Conservation (phyloP, 164 flowering plant genomes). For the Saururus chinensis region DNA sequence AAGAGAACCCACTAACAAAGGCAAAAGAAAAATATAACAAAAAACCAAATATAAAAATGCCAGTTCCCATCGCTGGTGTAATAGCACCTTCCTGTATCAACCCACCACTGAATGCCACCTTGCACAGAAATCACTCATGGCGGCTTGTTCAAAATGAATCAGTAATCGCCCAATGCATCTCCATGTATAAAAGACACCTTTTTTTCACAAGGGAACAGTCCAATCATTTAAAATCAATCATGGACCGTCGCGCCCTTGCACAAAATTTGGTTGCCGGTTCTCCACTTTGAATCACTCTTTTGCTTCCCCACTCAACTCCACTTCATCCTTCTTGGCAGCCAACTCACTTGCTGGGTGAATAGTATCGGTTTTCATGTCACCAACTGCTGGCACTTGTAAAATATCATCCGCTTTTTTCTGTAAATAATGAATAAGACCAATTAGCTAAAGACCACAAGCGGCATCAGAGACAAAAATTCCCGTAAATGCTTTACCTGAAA, state of each 20-base stretch:
- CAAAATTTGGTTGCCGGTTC: background rate
- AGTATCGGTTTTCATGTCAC: constrained; percentile 2
- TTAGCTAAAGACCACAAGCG: background rate
- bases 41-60: background rate
- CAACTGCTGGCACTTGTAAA: background rate
- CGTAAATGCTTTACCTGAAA: constrained; percentile 23
- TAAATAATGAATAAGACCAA: background rate
- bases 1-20: background rate
- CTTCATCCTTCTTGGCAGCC: background rate
- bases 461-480: background rate
- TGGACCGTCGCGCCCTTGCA: background rate
- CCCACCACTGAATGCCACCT: background rate
- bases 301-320: background rate
- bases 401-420: constrained; percentile 3
- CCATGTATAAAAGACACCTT: background rate
- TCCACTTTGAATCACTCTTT: constrained; percentile 1
- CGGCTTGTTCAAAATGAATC: background rate
- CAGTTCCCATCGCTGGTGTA: background rate
- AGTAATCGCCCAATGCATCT: background rate
- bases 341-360: background rate
- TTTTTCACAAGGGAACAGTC: background rate
- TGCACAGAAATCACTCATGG: background rate
- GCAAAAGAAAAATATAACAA: background rate
- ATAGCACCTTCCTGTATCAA: background rate
- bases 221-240: background rate